A percentile compares a stretch with the other conserved stretches of the same genome.
Conservation (phyloP, 2,329 filamentous ascomycete genomes). For the Alternaria sp. region DNA sequence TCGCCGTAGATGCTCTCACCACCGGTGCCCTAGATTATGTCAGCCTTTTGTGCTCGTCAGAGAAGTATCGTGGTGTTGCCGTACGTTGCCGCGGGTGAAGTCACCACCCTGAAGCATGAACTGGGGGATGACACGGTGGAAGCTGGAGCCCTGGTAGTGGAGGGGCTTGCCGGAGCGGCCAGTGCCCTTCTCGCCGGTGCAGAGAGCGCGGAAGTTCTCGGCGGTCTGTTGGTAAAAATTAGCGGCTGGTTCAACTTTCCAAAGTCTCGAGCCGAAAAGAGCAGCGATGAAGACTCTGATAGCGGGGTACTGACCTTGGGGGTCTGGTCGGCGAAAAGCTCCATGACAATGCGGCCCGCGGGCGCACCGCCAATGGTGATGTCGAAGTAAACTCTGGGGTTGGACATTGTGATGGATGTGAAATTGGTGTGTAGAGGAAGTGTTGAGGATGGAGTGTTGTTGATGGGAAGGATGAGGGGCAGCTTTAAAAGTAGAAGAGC, state of each 20-base stretch:
- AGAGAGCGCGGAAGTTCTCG: constrained; percentile 93
- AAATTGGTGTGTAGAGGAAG: constrained; percentile 9
- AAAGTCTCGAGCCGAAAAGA: not conserved
- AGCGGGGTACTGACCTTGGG: constrained; percentile 62
- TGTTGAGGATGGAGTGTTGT: constrained; percentile 24
- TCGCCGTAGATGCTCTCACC: constrained; percentile 97
- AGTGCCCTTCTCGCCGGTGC: constrained; percentile 90
- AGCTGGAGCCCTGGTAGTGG: constrained; percentile 88
- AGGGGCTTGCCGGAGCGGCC: constrained; percentile 85
- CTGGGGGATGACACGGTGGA: constrained; percentile 96
- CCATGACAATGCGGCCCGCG: constrained; percentile 82
- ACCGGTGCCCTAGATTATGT: constrained; percentile 61
- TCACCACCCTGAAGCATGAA: constrained; percentile 99
- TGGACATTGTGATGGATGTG: constrained; percentile 37
- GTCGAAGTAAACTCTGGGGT: constrained; percentile 89
- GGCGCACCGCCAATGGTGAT: constrained; percentile 77
- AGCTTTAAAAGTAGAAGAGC: constrained; percentile 20
- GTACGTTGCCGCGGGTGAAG: constrained; percentile 93
- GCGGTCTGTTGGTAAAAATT: constrained; percentile 67
- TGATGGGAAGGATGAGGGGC: constrained; percentile 24
- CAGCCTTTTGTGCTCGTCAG: constrained; percentile 13
- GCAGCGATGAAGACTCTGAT: constrained; percentile 21
- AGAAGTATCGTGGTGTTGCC: constrained; percentile 4
- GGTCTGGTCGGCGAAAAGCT: constrained; percentile 71
- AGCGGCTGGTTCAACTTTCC: constrained; percentile 14